Base-by-base conservation (phyloP, 2,329 filamentous ascomycete species). In the Fusarium sp. region DNA sequence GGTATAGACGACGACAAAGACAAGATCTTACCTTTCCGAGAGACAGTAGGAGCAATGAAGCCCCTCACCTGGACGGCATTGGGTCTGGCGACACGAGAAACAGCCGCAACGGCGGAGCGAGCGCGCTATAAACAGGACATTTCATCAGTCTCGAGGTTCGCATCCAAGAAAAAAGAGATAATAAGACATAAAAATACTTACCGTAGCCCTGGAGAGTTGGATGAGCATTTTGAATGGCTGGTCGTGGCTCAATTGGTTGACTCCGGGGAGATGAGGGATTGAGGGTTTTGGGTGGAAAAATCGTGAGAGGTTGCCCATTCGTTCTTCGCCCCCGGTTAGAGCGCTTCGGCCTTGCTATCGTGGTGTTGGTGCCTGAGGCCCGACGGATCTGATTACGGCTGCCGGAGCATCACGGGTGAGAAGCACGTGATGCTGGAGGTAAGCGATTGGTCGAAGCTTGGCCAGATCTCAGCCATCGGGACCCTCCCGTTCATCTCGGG, bases 11-110 rank as follows among this genome's bases (percentile, higher is more conserved):
- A 34, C n/a, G 40, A 46, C 22, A 53, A 50, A 38, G 51, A 60
- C 48, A 42, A 49, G 33, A 63, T 81, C 87, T 81, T 86, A 90
- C 87, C 87, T 86, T 86, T 84, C 79, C 87, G 84, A 70, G 87
- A 86, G 74, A 88, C 83, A 54, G 87, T 89, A 68, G 87, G 87
- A 76, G 84, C 86, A 75, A 89, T 87, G 79, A 89, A 89, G 76
- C 82, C 82, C 78, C 87, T 85, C 77, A 81, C 80, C 78, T 85
- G 84, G 78, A 81, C 80, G 74, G 82, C 73, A 76, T 77, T 77
- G 67, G 66, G 69, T 72, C 74, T 75, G 60, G 76, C 81, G 80
- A 78, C 80, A 79, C 78, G 84, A 82, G 76, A 84, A 77, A 78
- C 85, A 80, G 77, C 75, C 79, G 83, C 81, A 78, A 83, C 80